Evolutionary conservation across 108 stramenopile species (phyloP), one percentile per base, ranked within the genome.

Genomic region (Aurantiochytrium sp.): DNA sequence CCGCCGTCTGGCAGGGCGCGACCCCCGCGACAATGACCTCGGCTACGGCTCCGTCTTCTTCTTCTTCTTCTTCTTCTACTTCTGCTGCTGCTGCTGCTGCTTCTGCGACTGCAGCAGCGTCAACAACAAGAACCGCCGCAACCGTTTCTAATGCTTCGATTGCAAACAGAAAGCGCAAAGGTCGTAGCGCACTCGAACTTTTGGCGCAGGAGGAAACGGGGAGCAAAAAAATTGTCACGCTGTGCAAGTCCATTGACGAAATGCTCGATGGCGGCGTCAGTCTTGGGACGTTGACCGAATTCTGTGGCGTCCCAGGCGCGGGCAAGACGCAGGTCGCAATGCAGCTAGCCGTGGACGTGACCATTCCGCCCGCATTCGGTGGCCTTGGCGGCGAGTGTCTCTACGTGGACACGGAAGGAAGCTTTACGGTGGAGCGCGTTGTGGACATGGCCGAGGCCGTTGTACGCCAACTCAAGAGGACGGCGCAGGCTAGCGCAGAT

Each of bases 241-340:
- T 96, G 91, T 96, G 94, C 59, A 88, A 90, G 88, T 58, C 92
- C 29, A 60, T 98, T 18, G 97, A 98, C 90, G 25, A 87, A 10
- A 87, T 97, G 58, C 91, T 98, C 14, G 96, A 96, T 23, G 58
- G 96, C n/a, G 97, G 97, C 35, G 92, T 97, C 72, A 72, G 92
- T 5, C 69, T 95, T 42, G 95, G 95, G 25, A 94, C 95, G 90
- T 90, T 98, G 23, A 97, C 97, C 2, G 97, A 98, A 95, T 89
- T 98, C 44, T 95, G 95, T 8, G 97, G 98, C 19, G 71, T 96
- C 5, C 98, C 98, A 0, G 97, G 98, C 12, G 90, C 92, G 35
- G 98, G 98, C 5, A 99, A 99, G 91, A 99, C 98, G 28, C 98
- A 99, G 92, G 76, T 97, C 58, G 96, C 94, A 58, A 97, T 97